Evolutionary conservation across 2,329 filamentous ascomycete genomes (phyloP).

Genomic region (Cladosporium oxysporum): DNA sequence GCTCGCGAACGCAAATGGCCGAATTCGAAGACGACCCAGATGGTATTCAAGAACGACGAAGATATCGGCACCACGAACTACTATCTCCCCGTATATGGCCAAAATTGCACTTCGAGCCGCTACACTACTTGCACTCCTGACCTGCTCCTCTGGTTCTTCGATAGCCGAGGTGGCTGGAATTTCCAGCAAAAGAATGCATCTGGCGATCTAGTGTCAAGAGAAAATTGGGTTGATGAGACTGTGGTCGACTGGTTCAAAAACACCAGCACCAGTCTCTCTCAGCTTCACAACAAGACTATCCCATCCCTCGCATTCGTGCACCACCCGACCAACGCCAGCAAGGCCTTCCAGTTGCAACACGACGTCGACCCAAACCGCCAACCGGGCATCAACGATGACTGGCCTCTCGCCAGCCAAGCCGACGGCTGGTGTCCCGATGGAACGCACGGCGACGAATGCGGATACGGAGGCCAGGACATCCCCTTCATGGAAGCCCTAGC

Average conservation of each 20-base stretch:
- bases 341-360: slow-evolving; percentile 41
- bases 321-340: slow-evolving; percentile 51
- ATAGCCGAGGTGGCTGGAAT: slow-evolving; percentile 60
- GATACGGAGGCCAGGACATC: slow-evolving; percentile 53
- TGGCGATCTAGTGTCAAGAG: slow-evolving; percentile 36
- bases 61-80: slow-evolving; percentile 56
- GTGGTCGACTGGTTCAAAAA: slow-evolving; percentile 50
- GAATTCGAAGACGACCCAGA: slow-evolving; percentile 46
- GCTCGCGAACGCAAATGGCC: slow-evolving; percentile 42
- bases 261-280: slow-evolving; percentile 29
- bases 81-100: slow-evolving; percentile 56
- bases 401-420: slow-evolving; percentile 44
- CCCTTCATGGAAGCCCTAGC: slow-evolving; percentile 65
- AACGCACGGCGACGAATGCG: slow-evolving; percentile 35
- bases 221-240: slow-evolving; percentile 49
- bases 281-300: slow-evolving; percentile 32
- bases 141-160: slow-evolving; percentile 71
- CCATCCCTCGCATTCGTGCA: slow-evolving; percentile 59
- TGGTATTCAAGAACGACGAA: slow-evolving; percentile 40
- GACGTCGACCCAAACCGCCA: slow-evolving; percentile 47
- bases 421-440: slow-evolving; percentile 41
- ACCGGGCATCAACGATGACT: slow-evolving; percentile 51
- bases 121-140: slow-evolving; percentile 35
- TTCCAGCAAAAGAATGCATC: slow-evolving; percentile 43
- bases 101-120: slow-evolving; percentile 29